Percentiles rank a stretch among this genome's conserved stretches.
Evolutionary conservation across 2,329 filamentous ascomycete species (phyloP).

Genomic region (Sclerotinia nivalis): DNA sequence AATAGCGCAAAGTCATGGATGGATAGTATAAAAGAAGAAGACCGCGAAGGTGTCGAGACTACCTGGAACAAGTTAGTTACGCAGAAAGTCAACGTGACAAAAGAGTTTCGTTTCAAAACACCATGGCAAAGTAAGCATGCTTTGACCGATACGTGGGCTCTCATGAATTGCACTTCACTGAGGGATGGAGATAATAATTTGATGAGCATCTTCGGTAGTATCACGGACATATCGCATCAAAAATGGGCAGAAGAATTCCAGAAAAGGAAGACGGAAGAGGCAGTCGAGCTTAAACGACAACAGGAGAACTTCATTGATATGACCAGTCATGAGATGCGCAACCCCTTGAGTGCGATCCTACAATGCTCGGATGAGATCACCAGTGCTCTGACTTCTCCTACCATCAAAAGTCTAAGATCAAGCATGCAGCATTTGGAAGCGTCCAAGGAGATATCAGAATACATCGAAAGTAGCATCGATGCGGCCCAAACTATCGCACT

Average conservation of each 20-base stretch:
- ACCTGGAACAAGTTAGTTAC: conserved; percentile 64
- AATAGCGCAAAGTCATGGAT: conserved; percentile 68
- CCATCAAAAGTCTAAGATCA: not conserved
- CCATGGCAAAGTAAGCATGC: conserved; percentile 61
- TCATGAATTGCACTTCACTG: conserved; percentile 76
- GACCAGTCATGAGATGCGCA: conserved; percentile 71
- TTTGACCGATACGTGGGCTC: conserved; percentile 70
- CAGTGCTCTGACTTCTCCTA: conserved; percentile 20
- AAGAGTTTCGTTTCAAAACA: conserved; percentile 75
- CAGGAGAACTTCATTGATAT: conserved; percentile 83
- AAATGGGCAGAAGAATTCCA: conserved; percentile 65
- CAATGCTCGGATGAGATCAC: conserved; percentile 64
- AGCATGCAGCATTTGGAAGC: not conserved
- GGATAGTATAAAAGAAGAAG: conserved; percentile 68
- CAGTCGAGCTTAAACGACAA: conserved; percentile 61
- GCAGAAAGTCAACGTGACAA: conserved; percentile 63
- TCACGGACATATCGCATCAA: conserved; percentile 83
- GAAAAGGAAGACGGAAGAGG: conserved; percentile 48
- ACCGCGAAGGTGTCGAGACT: conserved; percentile 57
- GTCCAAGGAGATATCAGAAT: conserved; percentile 47
- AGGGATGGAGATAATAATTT: conserved; percentile 62
- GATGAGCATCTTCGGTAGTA: conserved; percentile 75
- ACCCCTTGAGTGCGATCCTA: conserved; percentile 71
- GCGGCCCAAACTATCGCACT: conserved; percentile 80
- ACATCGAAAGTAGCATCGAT: conserved; percentile 62